Evolutionary conservation across 441 rosid genomes (phyloP).

Genomic region (Populus hybrid): DNA sequence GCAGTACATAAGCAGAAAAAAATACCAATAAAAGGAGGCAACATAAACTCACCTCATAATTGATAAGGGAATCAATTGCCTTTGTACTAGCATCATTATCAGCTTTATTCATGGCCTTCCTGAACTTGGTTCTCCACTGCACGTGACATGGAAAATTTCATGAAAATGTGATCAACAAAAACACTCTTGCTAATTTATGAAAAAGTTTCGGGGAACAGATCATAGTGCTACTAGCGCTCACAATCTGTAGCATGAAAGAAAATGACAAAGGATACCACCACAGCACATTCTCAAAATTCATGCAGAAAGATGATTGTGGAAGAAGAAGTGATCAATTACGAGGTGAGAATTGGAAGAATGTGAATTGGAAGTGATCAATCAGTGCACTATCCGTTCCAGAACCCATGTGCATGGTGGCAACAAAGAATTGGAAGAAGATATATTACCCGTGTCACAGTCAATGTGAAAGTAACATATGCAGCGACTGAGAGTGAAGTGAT

Average conservation of each 20-base stretch:
- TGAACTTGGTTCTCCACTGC: slow-evolving; percentile 84
- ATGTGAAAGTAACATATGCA: slow-evolving; percentile 74
- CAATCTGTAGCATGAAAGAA: not conserved
- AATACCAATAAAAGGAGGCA: not conserved
- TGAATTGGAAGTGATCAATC: not conserved
- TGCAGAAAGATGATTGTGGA: not conserved
- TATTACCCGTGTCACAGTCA: slow-evolving; percentile 77
- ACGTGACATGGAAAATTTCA: slow-evolving; percentile 23
- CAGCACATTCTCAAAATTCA: not conserved
- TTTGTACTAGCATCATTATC: slow-evolving; percentile 85
- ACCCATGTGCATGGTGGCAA: slow-evolving; percentile 9
- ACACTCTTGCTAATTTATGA: not conserved
- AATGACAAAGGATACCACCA: not conserved
- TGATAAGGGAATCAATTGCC: slow-evolving; percentile 83
- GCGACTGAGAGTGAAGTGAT: slow-evolving; percentile 78
- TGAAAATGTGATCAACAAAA: not conserved
- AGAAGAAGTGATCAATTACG: not conserved
- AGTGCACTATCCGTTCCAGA: not conserved
- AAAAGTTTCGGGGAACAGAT: not conserved
- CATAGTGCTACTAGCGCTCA: not conserved
- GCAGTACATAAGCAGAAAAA: not conserved
- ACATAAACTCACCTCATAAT: slow-evolving; percentile 66
- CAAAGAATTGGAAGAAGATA: slow-evolving; percentile 19
- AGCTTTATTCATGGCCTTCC: slow-evolving; percentile 88
- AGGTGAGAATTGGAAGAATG: not conserved